phyloP scores from a whole-genome alignment of 2,329 filamentous ascomycete species.

The Aspergillus ustus region DNA sequence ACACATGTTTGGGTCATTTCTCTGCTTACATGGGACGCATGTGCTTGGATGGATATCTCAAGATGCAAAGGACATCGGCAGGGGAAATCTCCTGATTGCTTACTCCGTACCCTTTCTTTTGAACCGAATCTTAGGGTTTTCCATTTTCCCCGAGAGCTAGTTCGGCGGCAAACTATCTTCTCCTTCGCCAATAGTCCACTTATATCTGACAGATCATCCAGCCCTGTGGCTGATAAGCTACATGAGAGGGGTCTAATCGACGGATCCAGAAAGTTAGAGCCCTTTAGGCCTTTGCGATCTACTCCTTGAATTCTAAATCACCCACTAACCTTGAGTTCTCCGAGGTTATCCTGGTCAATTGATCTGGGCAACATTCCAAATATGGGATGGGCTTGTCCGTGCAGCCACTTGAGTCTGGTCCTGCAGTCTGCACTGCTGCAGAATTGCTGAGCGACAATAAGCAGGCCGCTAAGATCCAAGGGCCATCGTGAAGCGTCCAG shows the following conservation, averaged over 20 bases:
- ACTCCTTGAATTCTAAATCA: neutral
- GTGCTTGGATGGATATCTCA: too few relatives aligned
- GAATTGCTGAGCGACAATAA: neutral
- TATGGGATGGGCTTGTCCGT: neutral
- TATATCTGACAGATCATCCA: conserved; percentile 12
- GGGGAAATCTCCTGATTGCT: too few relatives aligned
- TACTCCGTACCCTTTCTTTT: too few relatives aligned
- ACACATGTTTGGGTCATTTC: too few relatives aligned
- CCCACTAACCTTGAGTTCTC: too few relatives aligned
- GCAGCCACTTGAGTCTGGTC: neutral
- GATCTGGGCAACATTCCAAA: conserved; percentile 4
- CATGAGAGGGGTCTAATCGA: neutral
- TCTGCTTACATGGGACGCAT: too few relatives aligned
- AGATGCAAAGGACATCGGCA: too few relatives aligned
- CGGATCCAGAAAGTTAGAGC: neutral
- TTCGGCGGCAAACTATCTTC: neutral
- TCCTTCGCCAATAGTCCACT: conserved; percentile 2
- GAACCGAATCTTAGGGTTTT: neutral
- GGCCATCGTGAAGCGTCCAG: neutral
- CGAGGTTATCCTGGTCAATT: neutral
- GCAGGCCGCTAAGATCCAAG: neutral
- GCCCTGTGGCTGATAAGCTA: neutral
- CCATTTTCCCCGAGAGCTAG: neutral
- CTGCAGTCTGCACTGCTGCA: neutral
- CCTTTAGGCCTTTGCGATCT: too few relatives aligned